Conservation (phyloP, 768 basidiomycete genomes). For the Hirschioporus abietinus region DNA sequence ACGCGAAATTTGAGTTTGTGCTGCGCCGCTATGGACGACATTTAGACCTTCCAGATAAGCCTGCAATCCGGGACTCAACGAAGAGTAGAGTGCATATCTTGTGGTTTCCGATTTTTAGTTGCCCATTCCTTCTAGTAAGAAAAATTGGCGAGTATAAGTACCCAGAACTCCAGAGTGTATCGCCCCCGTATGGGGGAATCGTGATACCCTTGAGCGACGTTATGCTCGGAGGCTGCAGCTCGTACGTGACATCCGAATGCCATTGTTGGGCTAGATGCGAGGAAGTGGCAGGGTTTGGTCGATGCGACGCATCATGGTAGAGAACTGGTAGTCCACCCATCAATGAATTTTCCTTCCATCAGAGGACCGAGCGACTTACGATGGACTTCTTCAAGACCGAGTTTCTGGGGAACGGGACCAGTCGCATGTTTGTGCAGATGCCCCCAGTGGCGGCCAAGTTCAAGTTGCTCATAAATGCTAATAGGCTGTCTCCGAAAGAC, state of each 20-base stretch:
- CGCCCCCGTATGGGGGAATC: constrained; percentile 66
- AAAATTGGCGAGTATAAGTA: constrained; percentile 24
- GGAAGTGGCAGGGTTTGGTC: constrained; percentile 60
- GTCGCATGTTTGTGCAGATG: constrained; percentile 81
- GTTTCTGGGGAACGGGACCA: constrained; percentile 64
- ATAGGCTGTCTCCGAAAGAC: constrained; percentile 76
- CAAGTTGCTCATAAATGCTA: constrained; percentile 60
- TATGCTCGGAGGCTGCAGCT: constrained; percentile 73
- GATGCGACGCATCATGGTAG: constrained; percentile 59
- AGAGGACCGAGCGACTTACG: constrained; percentile 32
- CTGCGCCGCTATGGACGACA: constrained; percentile 72
- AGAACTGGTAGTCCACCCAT: constrained; percentile 37
- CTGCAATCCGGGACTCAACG: constrained; percentile 69
- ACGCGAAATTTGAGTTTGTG: constrained; percentile 70
- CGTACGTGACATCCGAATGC: constrained; percentile 83
- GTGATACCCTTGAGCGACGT: constrained; percentile 75
- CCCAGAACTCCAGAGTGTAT: constrained; percentile 81
- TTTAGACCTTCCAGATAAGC: constrained; percentile 68
- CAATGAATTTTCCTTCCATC: too few relatives aligned
- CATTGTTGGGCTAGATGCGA: constrained; percentile 65
- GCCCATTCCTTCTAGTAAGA: background rate
- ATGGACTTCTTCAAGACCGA: constrained; percentile 73
- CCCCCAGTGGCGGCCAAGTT: constrained; percentile 65
- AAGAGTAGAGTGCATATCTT: constrained; percentile 81
- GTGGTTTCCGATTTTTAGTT: constrained; percentile 8